These are phyloP conservation scores for Lepidium africanum DNA, from an alignment of 345 rosid species.

Conservation along the genomic window DNA sequence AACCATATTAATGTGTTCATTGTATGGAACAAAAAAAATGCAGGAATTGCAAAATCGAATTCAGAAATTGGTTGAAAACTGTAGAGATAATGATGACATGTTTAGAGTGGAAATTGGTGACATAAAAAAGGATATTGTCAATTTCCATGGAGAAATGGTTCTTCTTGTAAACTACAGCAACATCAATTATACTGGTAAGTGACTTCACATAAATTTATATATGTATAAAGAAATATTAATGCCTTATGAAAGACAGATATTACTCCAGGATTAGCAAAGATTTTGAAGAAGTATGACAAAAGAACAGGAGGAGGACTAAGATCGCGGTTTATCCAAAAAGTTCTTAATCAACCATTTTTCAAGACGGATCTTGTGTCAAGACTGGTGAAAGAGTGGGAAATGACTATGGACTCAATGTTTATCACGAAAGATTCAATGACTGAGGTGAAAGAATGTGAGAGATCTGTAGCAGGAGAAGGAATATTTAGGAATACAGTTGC, in stretches of 20 bases:
- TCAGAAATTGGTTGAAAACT: slow-evolving; percentile 33
- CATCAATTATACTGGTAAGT: slow-evolving; percentile 79
- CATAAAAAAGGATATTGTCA: slow-evolving; percentile 57
- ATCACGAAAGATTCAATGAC: slow-evolving; percentile 24
- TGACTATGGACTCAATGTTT: slow-evolving; percentile 50
- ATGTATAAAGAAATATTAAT: not conserved
- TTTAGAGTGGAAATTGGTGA: slow-evolving; percentile 44
- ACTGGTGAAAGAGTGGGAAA: slow-evolving; percentile 69
- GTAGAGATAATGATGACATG: slow-evolving; percentile 37
- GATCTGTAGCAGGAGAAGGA: slow-evolving; percentile 42
- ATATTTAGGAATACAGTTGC: slow-evolving; percentile 70
- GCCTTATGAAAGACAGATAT: not conserved
- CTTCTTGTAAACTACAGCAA: slow-evolving; percentile 77
- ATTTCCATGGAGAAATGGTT: slow-evolving; percentile 96
- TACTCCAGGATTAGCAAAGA: slow-evolving; percentile 59
- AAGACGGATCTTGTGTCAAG: slow-evolving; percentile 68
- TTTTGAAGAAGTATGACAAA: slow-evolving; percentile 89
- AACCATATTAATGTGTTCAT: not conserved
- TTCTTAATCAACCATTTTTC: slow-evolving; percentile 66
- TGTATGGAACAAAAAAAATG: not conserved
- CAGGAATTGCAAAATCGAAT: slow-evolving; percentile 66
- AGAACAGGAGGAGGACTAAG: slow-evolving; percentile 52
- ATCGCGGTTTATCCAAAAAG: slow-evolving; percentile 59
- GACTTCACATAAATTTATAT: not conserved
- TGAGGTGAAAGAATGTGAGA: slow-evolving; percentile 2